phyloP scores from a whole-genome alignment of 257 asterid species.

The Avicennia marina region DNA sequence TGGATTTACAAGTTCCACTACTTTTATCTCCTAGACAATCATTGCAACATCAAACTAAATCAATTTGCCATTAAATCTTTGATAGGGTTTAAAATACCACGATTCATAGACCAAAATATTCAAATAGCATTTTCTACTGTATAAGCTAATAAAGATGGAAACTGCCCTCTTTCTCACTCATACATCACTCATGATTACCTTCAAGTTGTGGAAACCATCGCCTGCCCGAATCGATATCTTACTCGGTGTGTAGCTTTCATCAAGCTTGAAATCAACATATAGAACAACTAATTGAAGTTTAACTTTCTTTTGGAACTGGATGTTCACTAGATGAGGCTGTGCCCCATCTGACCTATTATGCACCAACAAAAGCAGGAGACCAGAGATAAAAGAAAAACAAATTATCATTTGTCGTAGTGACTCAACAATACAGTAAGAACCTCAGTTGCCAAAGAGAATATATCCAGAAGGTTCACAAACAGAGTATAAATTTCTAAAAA shows the following conservation, averaged over 20 bases:
- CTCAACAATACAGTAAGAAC: neutral
- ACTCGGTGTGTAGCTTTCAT: conserved; percentile 97
- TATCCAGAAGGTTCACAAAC: neutral
- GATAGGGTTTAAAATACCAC: neutral
- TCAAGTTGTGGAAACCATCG: conserved; percentile 94
- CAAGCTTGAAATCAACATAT: conserved; percentile 93
- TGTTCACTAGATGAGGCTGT: conserved; percentile 91
- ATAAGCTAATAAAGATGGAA: neutral
- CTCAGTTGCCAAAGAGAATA: too few species aligned
- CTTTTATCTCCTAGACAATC: conserved; percentile 65
- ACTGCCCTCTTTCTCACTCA: too few species aligned
- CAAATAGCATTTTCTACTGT: neutral
- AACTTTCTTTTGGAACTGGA: conserved; percentile 94
- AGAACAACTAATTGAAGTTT: conserved; percentile 73
- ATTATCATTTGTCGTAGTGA: neutral
- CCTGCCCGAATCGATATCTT: conserved; percentile 89
- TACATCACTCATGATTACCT: conserved; percentile 37
- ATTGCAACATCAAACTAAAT: conserved; percentile 13
- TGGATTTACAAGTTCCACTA: conserved; percentile 85
- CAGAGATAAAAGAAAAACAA: neutral
- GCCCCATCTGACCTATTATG: conserved; percentile 87
- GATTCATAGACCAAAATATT: neutral
- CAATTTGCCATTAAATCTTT: neutral
- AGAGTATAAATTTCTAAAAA: neutral
- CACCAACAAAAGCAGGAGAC: conserved; percentile 10